phyloP scores from a whole-genome alignment of 2,329 filamentous ascomycete species.

The Trichoderma sp. region DNA sequence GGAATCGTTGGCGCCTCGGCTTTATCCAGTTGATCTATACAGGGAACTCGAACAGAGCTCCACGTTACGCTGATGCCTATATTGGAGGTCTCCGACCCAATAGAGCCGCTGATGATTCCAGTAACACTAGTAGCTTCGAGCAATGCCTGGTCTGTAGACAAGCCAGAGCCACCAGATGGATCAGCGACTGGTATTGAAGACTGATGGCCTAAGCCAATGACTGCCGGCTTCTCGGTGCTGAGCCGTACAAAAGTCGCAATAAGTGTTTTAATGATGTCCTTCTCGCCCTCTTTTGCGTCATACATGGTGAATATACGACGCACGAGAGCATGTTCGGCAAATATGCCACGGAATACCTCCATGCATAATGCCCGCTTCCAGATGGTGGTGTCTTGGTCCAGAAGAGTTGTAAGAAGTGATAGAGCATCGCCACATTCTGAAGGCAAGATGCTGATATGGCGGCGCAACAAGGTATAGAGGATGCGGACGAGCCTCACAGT shows the following conservation, averaged over 20 bases:
- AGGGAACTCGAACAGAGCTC: slow-evolving; percentile 84
- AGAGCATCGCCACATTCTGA: slow-evolving; percentile 82
- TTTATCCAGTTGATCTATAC: slow-evolving; percentile 94
- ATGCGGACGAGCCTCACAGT: slow-evolving; percentile 82
- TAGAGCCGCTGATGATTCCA: slow-evolving; percentile 78
- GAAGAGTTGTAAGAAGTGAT: slow-evolving; percentile 76
- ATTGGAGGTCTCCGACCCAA: slow-evolving; percentile 65
- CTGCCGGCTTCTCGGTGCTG: slow-evolving; percentile 82
- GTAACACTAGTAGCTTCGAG: slow-evolving; percentile 85
- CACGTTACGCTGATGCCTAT: slow-evolving; percentile 86
- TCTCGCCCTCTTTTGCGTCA: slow-evolving; percentile 71
- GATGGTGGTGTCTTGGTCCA: slow-evolving; percentile 79
- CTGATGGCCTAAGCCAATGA: slow-evolving; percentile 87
- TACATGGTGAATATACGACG: slow-evolving; percentile 79
- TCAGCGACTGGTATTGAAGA: slow-evolving; percentile 75
- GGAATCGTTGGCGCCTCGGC: slow-evolving; percentile 78
- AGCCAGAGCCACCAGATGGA: slow-evolving; percentile 55
- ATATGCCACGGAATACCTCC: slow-evolving; percentile 85
- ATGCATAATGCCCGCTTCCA: slow-evolving; percentile 93
- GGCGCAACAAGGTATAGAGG: slow-evolving; percentile 75
- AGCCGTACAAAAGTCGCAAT: slow-evolving; percentile 88
- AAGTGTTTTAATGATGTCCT: slow-evolving; percentile 76
- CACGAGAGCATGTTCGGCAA: slow-evolving; percentile 76
- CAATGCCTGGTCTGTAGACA: slow-evolving; percentile 77
- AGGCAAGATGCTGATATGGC: slow-evolving; percentile 73